A percentile compares a stretch with the other conserved stretches of the same genome.
Conservation (phyloP, 163 green algal genomes). For the Scenedesmus sp. region DNA sequence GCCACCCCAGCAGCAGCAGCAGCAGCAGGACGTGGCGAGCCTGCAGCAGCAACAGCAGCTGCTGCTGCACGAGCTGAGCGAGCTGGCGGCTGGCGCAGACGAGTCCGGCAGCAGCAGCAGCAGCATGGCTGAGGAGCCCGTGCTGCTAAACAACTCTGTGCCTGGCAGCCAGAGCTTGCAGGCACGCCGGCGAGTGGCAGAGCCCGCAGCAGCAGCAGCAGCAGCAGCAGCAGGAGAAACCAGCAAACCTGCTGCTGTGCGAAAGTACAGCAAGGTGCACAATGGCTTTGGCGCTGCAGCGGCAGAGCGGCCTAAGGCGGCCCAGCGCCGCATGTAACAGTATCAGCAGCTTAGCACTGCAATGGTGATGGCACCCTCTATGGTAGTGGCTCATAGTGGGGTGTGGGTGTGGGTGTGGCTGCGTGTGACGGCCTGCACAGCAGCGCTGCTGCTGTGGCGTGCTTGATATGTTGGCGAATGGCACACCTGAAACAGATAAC, state of each 20-base stretch:
- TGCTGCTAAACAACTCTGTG: slow-evolving; percentile 24
- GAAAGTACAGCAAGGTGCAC: not conserved
- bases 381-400: not conserved
- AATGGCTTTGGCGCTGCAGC: not conserved
- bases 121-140: not conserved
- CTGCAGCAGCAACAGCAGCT: slow-evolving; percentile 27
- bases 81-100: not conserved
- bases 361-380: not conserved
- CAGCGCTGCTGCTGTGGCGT: not conserved
- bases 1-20: slow-evolving; percentile 28
- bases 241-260: not conserved
- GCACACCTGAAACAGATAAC: not conserved
- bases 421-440: not conserved
- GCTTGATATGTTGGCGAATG: not conserved
- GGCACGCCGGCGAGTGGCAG: not conserved
- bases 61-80: not conserved
- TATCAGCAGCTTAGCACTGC: not conserved
- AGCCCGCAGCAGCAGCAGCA: slow-evolving; percentile 5
- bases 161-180: not conserved
- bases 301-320: not conserved
- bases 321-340: not conserved
- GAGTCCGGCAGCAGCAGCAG: not conserved
- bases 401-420: not conserved
- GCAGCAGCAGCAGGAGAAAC: not conserved
- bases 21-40: slow-evolving; percentile 20